Base-by-base conservation (phyloP, 331 rosid species). In the Phaseolus coccineus region DNA sequence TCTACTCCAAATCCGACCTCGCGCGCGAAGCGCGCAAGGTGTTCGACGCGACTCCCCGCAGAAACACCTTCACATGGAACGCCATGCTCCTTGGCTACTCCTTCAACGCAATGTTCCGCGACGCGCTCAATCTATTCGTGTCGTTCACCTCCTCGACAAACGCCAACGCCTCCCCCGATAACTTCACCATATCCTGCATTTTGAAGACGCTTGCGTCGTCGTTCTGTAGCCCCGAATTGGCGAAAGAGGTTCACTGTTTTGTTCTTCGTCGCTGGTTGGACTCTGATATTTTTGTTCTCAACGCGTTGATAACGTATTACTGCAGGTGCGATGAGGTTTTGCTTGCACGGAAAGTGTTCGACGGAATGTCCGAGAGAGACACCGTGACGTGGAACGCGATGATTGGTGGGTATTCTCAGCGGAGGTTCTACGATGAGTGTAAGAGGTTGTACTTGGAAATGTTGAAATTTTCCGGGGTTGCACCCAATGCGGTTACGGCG, bases 381-480 rank as follows among this genome's bases (percentile, higher is more conserved):
- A 61, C 78, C 1, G 96, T 93, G 47, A 87, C 98, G 1, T 95
- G 98, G 97, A 95, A 91, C 86, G 83, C 99, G 15, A 88, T 93
- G 96, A 86, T 95, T 81, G 84, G 87, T 5, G 98, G 91, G 76
- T 95, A 89, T 81, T 93, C 99, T 30, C 97, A 95, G 76, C 79
- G 83, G 12, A 93, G 96, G 16, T 84, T 77, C 33, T 95, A 80
- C 48, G 84, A 81, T 24, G 91, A 93, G 81, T 91, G 97, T 68
- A 95, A 91, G 82, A 78, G 79, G 37, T 64, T 93, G 61, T 91
- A 84, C 50, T 69, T 79, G 84, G 87, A 83, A 85, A 87, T 95
- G 94, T 37, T 84, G 58, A 64, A 65, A 28, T 77, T 47, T 19
- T 64, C 19, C 8, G 84, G 84, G 55, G 73, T 87, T 80, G 55